Evolutionary conservation across 768 basidiomycete species (phyloP), one percentile per base, ranked within the genome.

Genomic region (Suillus fuscotomentosus): DNA sequence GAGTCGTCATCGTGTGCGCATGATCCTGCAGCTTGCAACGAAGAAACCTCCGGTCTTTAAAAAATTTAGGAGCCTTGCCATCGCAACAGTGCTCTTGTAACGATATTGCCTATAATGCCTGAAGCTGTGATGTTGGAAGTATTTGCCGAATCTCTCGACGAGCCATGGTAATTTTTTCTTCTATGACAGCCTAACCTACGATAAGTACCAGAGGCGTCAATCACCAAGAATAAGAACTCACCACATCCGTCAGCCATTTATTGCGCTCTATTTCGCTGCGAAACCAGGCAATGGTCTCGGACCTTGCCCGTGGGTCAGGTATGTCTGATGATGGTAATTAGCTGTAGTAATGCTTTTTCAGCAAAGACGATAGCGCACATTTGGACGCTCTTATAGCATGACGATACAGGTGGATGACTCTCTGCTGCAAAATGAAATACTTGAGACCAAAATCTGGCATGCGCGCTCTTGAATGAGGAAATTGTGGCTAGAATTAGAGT

Each of bases 221-320:
- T 31, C 13, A 10, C 2, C 13, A 55, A 11, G 38, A n/a, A 53
- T 9, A 6, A 24, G 47, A 1, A 55, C 74, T 71, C 69, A 92
- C 91, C 66, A 79, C 73, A 71, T 92, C 88, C 13, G 79, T 73
- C 47, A 90, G 70, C 70, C 86, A 72, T 64, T 75, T 82, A 68
- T 86, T 87, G 64, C 86, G 79, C 70, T 91, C 88, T 68, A 93
- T 85, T 75, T 92, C 90, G 57, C 77, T 71, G 36, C 92, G 86
- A 74, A 93, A 84, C 90, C 91, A 94, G 24, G 73, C 70, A 8
- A 92, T 75, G 0, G 91, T 91, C 69, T 93, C 91, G 65, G 75
- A 74, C 65, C 91, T 83, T 36, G 88, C 81, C 63, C 72, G 71
- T 60, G 80, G 81, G 76, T 92, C 84, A 42, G 85, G 85, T 59